These are phyloP conservation scores for Dispira simplex DNA, from an alignment of 192 early-diverging fungal species.

Conservation along the genomic window DNA sequence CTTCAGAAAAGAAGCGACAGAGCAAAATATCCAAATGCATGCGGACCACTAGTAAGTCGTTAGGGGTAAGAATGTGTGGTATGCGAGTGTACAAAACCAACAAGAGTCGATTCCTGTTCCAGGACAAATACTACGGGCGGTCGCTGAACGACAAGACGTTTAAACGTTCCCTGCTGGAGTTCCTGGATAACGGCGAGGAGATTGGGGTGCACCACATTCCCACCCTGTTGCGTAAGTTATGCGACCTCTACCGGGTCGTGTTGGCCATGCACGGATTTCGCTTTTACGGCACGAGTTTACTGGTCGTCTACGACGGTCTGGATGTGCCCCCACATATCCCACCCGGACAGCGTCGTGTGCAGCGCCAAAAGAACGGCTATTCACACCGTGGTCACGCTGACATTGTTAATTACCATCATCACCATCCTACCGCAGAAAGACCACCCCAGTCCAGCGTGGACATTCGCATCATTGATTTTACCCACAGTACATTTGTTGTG, in stretches of 20 bases:
- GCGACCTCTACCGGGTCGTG: constrained; percentile 57
- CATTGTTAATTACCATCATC: too few relatives aligned
- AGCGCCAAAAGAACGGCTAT: too few relatives aligned
- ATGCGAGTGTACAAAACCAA: constrained; percentile 89
- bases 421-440: too few relatives aligned
- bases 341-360: background rate
- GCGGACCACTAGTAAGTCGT: constrained; percentile 71
- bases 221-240: constrained; percentile 54
- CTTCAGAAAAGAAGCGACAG: constrained; percentile 57
- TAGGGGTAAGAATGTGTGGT: constrained; percentile 93
- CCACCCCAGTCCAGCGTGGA: constrained; percentile 36
- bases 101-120: constrained; percentile 57
- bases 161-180: constrained; percentile 57
- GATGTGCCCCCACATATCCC: constrained; percentile 12
- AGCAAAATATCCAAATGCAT: constrained; percentile 91
- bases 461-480: constrained; percentile 94
- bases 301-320: constrained; percentile 87
- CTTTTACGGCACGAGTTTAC: constrained; percentile 79
- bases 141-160: constrained; percentile 66
- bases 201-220: constrained; percentile 72
- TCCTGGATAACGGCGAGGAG: constrained; percentile 69
- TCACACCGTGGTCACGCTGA: background rate
- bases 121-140: constrained; percentile 95
- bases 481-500: constrained; percentile 60
- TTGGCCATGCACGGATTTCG: constrained; percentile 61